Conservation (phyloP, 768 basidiomycete species). For the Pisolithus orientalis region DNA sequence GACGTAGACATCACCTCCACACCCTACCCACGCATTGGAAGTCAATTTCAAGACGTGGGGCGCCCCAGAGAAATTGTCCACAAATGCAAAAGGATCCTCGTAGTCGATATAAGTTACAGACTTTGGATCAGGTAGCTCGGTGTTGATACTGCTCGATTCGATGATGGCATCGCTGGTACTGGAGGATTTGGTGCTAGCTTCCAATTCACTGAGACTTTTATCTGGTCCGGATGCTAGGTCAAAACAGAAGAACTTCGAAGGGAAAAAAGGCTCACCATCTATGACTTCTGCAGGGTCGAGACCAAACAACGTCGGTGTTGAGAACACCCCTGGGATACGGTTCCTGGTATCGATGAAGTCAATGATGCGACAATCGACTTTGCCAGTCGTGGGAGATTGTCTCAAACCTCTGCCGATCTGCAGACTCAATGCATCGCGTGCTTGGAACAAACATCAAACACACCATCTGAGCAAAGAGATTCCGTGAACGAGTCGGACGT, state of each 20-base stretch:
- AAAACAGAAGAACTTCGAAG: neutral
- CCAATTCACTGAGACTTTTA: constrained; percentile 43
- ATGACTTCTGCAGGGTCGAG: constrained; percentile 62
- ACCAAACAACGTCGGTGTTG: constrained; percentile 79
- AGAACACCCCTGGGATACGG: constrained; percentile 66
- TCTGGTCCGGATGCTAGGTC: constrained; percentile 29
- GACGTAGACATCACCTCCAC: constrained; percentile 64
- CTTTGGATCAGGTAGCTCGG: constrained; percentile 44
- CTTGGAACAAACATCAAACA: constrained; percentile 6
- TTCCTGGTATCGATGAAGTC: constrained; percentile 81
- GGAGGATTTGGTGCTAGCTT: constrained; percentile 31
- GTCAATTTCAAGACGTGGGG: constrained; percentile 53
- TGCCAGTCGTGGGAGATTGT: constrained; percentile 73
- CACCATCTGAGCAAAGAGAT: constrained; percentile 92
- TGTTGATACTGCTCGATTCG: constrained; percentile 18
- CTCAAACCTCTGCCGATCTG: constrained; percentile 93
- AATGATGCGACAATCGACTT: constrained; percentile 80
- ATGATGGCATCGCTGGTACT: constrained; percentile 1
- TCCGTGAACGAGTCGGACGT: constrained; percentile 82
- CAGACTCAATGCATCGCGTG: neutral
- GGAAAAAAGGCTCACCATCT: constrained; percentile 41
- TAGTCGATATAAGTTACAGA: constrained; percentile 72
- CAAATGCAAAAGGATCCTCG: constrained; percentile 63
- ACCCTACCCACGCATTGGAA: constrained; percentile 71
- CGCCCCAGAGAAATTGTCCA: constrained; percentile 42